Base-by-base conservation (phyloP, 352 stramenopile genomes). In the Plasmopara muralis region DNA sequence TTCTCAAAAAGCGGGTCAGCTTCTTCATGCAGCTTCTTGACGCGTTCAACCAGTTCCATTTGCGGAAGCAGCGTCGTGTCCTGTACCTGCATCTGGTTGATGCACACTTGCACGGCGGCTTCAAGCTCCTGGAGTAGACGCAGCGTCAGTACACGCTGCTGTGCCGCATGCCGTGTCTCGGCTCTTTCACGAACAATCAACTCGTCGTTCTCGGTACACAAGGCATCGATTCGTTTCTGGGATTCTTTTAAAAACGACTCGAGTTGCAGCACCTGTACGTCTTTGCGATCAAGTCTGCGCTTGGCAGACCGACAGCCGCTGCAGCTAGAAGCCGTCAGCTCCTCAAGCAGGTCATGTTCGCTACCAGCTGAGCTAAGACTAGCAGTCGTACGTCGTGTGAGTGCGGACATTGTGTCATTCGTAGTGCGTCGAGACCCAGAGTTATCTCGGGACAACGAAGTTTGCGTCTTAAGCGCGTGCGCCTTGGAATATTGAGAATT, bases 181-280 rank as follows among this genome's bases (percentile, higher is more conserved):
- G 73, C 73, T 33, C 71, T 64, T 45, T 90, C 79, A 0, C 79
- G 70, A 31, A 77, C 55, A 7, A 71, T 30, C 2, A 90, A 61
- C 58, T 90, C 79, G 18, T 90, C 79, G 48, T 76, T 86, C 50
- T 87, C 77, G 2, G 77, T 57, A 6, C 64, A 42, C 15, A 88
- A 60, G 44, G 75, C 67, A 59, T 90, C 76, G 45, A 87, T 83
- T 16, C 76, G 71, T 42, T 85, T 85, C 66, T 87, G 79, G 0
- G 77, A 87, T 47, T 90, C 79, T 44, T 90, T 90, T 12, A 87
- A 53, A 43, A 87, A 86, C 9, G 70, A 69, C 63, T 90, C 79
- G 46, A 90, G 71, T 61, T 90, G 77, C 44, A 81, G n/a, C 41
- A 88, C 73, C 62, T 87, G 77, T 38, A 80, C 71, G 29, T 90